Evolutionary conservation across 208 protist species (phyloP), one percentile per base, ranked within the genome.

Genomic region (Wallacemonas sp.): DNA sequence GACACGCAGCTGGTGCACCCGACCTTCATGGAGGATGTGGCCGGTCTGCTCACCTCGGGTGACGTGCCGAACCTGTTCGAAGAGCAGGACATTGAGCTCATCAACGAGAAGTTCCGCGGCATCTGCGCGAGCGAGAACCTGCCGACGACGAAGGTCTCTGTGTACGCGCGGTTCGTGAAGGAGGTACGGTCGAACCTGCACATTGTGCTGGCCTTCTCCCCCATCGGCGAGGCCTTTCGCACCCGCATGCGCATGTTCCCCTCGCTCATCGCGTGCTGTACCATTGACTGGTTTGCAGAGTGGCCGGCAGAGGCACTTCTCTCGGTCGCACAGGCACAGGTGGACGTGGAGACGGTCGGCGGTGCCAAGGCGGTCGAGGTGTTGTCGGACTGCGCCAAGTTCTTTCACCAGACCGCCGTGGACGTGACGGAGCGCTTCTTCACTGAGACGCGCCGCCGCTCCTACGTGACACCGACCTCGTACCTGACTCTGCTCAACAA

Each of bases 211-310:
- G 94, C 91, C 61, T 98, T 99, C 78, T 98, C 95, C 19, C 98
- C 98, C 10, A 93, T 98, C 53, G 94, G 96, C 57, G 95, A 98
- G 66, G 81, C 71, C 5, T 99, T 99, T 73, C 81, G 97, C 54
- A 95, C 78, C 6, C 85, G 98, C 58, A 83, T 99, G 66, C 91
- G 98, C 57, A 98, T 98, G 91, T 99, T 99, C 71, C 98, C 98
- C 0, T 93, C 98, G 0, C 85, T 99, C 9, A 95, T 99, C 61
- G 98, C 97, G 48, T 99, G 96, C 78, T 99, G 97, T 75, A 98
- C 98, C 24, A 99, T 99, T 65, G 98, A 99, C 76, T 99, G 97
- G 98, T 99, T 99, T 79, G 91, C 91, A 30, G 85, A 94, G 67
- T 99, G 98, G 97, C 97, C 97, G 13, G 86, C 83, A 8, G 93